Conservation (phyloP, 441 rosid genomes). For the Bocquillonia castaneifolia region DNA sequence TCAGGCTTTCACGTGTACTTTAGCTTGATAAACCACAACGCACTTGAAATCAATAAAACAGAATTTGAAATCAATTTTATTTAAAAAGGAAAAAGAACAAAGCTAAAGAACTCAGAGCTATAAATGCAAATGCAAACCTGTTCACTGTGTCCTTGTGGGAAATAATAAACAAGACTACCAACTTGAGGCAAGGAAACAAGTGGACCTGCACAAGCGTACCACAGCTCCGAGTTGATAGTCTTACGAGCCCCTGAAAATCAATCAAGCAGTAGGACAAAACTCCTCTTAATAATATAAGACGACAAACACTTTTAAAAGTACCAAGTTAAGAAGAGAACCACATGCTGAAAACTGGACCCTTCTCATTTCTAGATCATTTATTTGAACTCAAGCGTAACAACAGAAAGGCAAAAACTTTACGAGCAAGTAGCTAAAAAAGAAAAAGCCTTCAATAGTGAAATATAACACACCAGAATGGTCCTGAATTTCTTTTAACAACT, state of each 20-base stretch:
- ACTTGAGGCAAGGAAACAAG: constrained; percentile 88
- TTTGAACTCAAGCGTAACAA: background rate
- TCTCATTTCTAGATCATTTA: constrained; percentile 1
- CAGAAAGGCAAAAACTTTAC: constrained; percentile 11
- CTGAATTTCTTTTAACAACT: constrained; percentile 74
- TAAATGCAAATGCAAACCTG: constrained; percentile 52
- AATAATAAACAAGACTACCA: constrained; percentile 84
- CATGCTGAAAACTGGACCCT: background rate
- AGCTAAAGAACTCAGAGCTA: background rate
- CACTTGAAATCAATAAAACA: background rate
- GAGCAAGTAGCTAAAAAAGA: background rate
- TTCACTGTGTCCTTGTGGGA: constrained; percentile 97
- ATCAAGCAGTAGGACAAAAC: constrained; percentile 13
- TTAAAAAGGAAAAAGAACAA: background rate
- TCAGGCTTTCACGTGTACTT: background rate
- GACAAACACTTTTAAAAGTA: background rate
- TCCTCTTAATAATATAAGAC: background rate
- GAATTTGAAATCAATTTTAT: background rate
- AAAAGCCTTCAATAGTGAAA: constrained; percentile 7
- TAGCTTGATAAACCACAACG: background rate
- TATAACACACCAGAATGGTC: constrained; percentile 67
- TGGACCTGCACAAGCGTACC: constrained; percentile 99
- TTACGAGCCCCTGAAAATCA: constrained; percentile 52
- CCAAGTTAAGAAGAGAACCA: background rate
- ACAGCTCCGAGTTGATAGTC: constrained; percentile 76